Conservation (phyloP, 306 rosid species). For the Dryas alaskensis region DNA sequence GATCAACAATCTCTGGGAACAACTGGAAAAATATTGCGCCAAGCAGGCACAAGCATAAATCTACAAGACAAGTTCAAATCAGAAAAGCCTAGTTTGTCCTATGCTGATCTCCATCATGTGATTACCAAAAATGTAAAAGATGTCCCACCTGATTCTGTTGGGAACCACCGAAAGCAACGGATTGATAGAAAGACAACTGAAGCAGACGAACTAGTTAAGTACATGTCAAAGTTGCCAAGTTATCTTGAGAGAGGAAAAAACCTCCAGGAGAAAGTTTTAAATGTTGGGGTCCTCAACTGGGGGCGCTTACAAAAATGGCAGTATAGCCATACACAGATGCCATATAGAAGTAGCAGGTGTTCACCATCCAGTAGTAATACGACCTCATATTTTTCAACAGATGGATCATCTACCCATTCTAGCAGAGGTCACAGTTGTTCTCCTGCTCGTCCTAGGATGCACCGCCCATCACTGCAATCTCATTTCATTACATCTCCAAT, state of each 20-base stretch:
- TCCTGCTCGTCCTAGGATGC: conserved; percentile 46
- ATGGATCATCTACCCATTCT: conserved; percentile 51
- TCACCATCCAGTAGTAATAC: conserved; percentile 51
- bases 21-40: conserved; percentile 13
- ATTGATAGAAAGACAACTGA: conserved; percentile 38
- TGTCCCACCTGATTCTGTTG: conserved; percentile 28
- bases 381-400: conserved; percentile 50
- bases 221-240: conserved; percentile 87
- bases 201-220: conserved; percentile 78
- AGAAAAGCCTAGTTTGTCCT: conserved; percentile 45
- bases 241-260: conserved; percentile 72
- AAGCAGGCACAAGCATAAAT: conserved; percentile 41
- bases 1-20: conserved; percentile 34
- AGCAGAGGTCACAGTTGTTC: conserved; percentile 48
- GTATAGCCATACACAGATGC: conserved; percentile 42
- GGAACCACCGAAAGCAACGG: conserved; percentile 41
- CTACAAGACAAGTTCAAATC: conserved; percentile 35
- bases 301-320: conserved; percentile 76
- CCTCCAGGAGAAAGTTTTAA: conserved; percentile 60
- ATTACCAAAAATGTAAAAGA: conserved; percentile 38
- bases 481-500: conserved; percentile 40
- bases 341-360: conserved; percentile 39
- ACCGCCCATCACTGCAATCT: conserved; percentile 50
- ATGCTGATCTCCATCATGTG: conserved; percentile 60
- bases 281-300: conserved; percentile 98